A percentile compares a stretch with the other conserved stretches of the same genome.
phyloP scores from a whole-genome alignment of 108 stramenopile species.

The Stephanodiscus minutulus region DNA sequence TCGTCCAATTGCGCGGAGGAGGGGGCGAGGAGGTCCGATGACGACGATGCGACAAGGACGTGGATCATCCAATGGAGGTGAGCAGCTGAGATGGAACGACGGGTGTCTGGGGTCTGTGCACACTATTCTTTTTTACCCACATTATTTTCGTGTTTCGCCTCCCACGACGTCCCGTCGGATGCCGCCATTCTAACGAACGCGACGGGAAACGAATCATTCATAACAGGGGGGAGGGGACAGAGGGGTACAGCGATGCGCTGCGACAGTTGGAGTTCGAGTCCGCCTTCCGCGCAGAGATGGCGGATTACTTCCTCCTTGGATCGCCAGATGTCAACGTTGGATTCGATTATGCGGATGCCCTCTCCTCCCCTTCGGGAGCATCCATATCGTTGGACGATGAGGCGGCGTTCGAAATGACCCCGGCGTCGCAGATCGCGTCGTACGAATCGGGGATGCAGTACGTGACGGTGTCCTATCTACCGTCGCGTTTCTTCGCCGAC shows the following conservation, averaged over 20 bases:
- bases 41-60: neutral
- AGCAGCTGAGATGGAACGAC: neutral
- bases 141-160: neutral
- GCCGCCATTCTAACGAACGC: too few species aligned
- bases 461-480: conserved; percentile 18
- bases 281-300: conserved; percentile 40
- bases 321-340: too few species aligned
- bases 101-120: too few species aligned
- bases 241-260: conserved; percentile 40
- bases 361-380: conserved; percentile 6
- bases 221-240: conserved; percentile 46
- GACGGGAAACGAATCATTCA: neutral
- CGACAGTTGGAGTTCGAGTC: conserved; percentile 49
- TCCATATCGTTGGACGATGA: conserved; percentile 4
- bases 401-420: conserved; percentile 17
- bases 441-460: conserved; percentile 86
- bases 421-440: conserved; percentile 13
- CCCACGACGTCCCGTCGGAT: too few species aligned
- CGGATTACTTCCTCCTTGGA: conserved; percentile 3
- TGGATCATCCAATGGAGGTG: conserved; percentile 45
- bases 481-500: neutral
- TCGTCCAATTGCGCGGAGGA: too few species aligned
- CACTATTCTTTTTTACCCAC: too few species aligned
- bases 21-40: too few species aligned
- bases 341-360: conserved; percentile 47